Evolutionary conservation across 2,329 filamentous ascomycete species (phyloP), one percentile per base, ranked within the genome.

Genomic region (Lecanosticta acicola): DNA sequence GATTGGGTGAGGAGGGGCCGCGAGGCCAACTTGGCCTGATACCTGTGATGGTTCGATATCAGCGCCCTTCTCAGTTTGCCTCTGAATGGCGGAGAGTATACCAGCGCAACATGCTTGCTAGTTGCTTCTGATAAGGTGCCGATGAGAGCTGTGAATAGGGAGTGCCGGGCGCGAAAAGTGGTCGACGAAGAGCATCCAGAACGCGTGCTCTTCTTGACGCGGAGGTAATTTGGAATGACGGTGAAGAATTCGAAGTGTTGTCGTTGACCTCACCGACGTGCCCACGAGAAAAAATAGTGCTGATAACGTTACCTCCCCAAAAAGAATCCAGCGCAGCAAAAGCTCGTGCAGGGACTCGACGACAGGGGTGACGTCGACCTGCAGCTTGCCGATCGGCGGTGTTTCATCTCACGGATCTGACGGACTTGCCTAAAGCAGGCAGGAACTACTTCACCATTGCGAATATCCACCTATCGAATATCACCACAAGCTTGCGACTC

Each of bases 1-100:
- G 84, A 87, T 74, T 95, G 88, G 9, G 91, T 97, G 62, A 96
- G 80, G 59, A 97, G 74, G 49, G 91, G 91, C 63, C 86, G 80
- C 61, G 81, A 79, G 59, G 85, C 83, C 65, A 96, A 76, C 68
- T 81, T 85, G 63, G 80, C 76, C 71, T 94, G 88, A 73, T 97
- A 97, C 89, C 90, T 81, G 58, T 16, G 1, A 24, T 21, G 7
- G 34, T 26, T 39, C 26, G 20, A 32, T 39, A n/a, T 19, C 19
- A 16, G 29, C 18, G 20, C 11, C 24, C 32, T 4, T 7, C 9
- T 16, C 18, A 16, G 4, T 18, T 16, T 11, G 11, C 4, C 29
- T 9, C 11, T 19, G 14, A 14, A 17, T 42, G 4, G 18, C 3
- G n/a, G 19, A 40, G n/a, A 29, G 55, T 62, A 56, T 59, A 71